Conservation (phyloP, 202 grass and related monocot species). For the Carex sylvatica region DNA sequence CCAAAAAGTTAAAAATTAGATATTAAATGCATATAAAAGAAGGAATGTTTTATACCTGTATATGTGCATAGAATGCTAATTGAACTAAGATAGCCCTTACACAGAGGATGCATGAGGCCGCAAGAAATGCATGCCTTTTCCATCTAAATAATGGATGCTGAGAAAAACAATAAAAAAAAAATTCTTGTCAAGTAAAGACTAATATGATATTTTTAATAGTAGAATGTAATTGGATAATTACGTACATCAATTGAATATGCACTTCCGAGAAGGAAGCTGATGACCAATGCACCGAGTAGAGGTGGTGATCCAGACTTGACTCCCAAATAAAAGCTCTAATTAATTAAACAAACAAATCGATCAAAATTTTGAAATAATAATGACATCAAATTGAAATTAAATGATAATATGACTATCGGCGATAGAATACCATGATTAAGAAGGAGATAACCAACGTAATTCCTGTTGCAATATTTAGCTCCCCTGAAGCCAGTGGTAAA, state of each 20-base stretch:
- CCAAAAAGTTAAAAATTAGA: neutral
- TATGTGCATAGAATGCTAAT: conserved; percentile 81
- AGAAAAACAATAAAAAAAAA: neutral
- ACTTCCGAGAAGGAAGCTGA: conserved; percentile 88
- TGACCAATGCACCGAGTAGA: conserved; percentile 47
- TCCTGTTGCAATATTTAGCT: conserved; percentile 60
- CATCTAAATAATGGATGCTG: conserved; percentile 74
- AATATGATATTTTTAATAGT: neutral
- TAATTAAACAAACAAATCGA: conserved; percentile 19
- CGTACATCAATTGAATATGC: conserved; percentile 84
- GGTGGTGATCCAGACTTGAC: conserved; percentile 51
- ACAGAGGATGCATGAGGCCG: conserved; percentile 67
- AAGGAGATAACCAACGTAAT: conserved; percentile 37
- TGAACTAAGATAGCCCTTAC: conserved; percentile 77
- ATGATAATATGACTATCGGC: neutral
- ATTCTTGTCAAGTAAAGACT: neutral
- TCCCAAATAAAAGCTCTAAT: conserved; percentile 69
- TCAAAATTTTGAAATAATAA: neutral
- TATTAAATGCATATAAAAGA: neutral
- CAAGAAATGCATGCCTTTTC: conserved; percentile 70
- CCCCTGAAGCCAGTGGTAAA: conserved; percentile 71
- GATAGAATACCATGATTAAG: conserved; percentile 49
- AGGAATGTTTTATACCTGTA: conserved; percentile 53
- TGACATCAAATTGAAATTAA: neutral
- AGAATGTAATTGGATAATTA: neutral